Conservation (phyloP, 495 filamentous ascomycete species). For the Echria macrotheca region DNA sequence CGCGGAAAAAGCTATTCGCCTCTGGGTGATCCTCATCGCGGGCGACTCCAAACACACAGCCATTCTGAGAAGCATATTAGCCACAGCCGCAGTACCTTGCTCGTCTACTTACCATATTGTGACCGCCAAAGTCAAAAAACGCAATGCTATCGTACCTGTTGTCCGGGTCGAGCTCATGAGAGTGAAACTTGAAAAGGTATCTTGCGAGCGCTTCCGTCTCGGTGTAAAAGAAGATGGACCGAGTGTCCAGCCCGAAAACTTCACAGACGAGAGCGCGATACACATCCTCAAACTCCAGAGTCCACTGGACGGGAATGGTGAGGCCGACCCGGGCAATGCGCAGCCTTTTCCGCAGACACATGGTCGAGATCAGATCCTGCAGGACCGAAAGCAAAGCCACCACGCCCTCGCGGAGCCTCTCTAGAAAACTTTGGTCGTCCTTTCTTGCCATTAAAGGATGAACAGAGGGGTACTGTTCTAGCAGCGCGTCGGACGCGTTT, state of each 20-base stretch:
- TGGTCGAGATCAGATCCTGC: neutral
- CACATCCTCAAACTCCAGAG: constrained; percentile 4
- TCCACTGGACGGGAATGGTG: constrained; percentile 2
- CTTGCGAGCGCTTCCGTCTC: constrained; percentile 4
- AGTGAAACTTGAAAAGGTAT: neutral
- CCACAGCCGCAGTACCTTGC: neutral
- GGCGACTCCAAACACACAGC: neutral
- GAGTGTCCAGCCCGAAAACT: neutral
- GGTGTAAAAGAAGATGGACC: neutral
- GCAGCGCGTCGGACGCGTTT: neutral
- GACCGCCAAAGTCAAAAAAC: constrained; percentile 3
- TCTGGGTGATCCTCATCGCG: neutral
- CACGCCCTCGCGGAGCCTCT: neutral
- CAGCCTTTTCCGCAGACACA: neutral
- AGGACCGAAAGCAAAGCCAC: neutral
- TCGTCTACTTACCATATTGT: constrained; percentile 11
- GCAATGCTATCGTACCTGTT: neutral
- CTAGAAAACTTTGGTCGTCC: neutral
- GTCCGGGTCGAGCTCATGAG: neutral
- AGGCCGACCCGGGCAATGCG: neutral
- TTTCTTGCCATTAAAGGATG: neutral
- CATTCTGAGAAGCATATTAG: neutral
- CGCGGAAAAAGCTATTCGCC: neutral
- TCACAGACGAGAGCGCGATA: neutral
- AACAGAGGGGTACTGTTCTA: neutral